Evolutionary conservation across 768 basidiomycete species (phyloP), one percentile per base, ranked within the genome.

Genomic region (Xerocomellus chrysenteron): DNA sequence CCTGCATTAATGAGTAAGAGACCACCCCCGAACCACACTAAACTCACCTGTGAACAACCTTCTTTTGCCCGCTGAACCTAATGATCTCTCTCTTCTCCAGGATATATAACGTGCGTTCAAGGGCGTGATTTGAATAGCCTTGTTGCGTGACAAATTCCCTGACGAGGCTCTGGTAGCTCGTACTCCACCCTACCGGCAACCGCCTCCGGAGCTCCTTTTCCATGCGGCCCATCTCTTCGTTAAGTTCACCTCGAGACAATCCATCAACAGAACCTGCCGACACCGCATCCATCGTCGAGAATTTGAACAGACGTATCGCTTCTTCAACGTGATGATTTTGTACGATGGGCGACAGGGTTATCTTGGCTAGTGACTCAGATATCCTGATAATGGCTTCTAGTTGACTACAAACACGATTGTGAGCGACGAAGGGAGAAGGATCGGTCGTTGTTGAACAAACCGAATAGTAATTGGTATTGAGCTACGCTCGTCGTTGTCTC

Each of bases 361-460:
- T 83, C 68, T 98, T 99, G 13, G 96, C 95, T 19, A 98, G 78
- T 3, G 96, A 89, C 71, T 99, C 97, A 2, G 97, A 98, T 69
- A 98, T 98, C 36, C 97, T 94, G 68, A 98, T 94, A 69, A 99
- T 95, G 40, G 97, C 97, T 76, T 99, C 97, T 5, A 99, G 81
- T 86, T 99, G 97, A 50, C 83, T 86, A 54, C 36, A 21, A 43
- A 52, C 47, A 39, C n/a, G 16, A 40, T 45, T 11, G 21, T 61
- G 35, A 61, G 50, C 30, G 21, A 54, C 17, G 19, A 52, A 47
- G 26, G 21, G n/a, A 43, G 14, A 45, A 32, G 26, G 16, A 33
- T 39, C 5, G 19, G 2, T 21, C 32, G 21, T 37, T 11, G 16
- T n/a, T 41, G 12, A 42, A 77, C 87, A 43, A 53, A 94, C 94